A percentile compares a stretch with the other conserved stretches of the same genome.
Evolutionary conservation across 192 early-diverging fungal genomes (phyloP).

Genomic region (Rhizophagus clarus): DNA sequence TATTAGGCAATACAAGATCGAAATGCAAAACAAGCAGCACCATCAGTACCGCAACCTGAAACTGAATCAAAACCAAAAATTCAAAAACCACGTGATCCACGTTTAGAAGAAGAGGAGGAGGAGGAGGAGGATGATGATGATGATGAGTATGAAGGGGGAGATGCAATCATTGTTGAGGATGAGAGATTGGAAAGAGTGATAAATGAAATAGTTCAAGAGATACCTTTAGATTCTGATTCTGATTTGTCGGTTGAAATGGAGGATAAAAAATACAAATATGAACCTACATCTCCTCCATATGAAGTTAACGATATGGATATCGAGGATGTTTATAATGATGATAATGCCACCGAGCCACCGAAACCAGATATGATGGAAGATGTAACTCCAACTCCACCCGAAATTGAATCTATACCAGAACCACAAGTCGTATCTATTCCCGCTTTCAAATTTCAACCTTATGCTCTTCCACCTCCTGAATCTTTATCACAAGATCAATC

Average conservation of each 20-base stretch:
- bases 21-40: background rate
- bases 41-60: background rate
- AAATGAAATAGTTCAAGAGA: background rate
- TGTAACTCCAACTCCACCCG: background rate
- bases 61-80: background rate
- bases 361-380: background rate
- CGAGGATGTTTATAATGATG: background rate
- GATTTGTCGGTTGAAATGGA: background rate
- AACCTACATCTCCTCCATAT: background rate
- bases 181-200: background rate
- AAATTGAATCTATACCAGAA: background rate
- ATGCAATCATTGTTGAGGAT: background rate
- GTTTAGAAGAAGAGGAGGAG: background rate
- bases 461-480: conserved; percentile 33
- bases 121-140: background rate
- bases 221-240: background rate
- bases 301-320: conserved; percentile 18
- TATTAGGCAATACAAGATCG: conserved; percentile 10
- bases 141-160: background rate
- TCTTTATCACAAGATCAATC: conserved; percentile 29
- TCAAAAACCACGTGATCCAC: conserved; percentile 7
- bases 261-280: background rate
- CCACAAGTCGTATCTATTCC: background rate
- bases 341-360: background rate
- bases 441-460: conserved; percentile 48